A percentile compares a stretch with the other conserved stretches of the same genome.
Evolutionary conservation across 257 asterid genomes (phyloP).

Genomic region (Nicotiana benthamiana): DNA sequence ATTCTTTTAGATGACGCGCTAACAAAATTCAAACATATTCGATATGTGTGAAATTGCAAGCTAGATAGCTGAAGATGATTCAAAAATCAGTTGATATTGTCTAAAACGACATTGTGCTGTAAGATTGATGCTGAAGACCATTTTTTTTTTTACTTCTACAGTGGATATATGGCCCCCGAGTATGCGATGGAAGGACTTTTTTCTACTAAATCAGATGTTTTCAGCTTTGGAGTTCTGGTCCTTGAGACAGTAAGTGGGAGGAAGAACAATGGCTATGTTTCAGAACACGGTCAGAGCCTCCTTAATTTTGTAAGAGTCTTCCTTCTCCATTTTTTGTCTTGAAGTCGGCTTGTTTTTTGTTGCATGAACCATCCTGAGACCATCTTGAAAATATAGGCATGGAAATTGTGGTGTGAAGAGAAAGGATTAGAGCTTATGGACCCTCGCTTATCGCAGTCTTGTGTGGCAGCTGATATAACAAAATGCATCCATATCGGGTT

Average conservation of each 20-base stretch:
- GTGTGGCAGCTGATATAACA: background rate
- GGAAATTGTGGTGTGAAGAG: background rate
- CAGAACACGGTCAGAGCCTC: background rate
- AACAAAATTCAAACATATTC: background rate
- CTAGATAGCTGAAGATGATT: background rate
- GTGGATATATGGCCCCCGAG: slow-evolving; percentile 7
- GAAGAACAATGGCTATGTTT: background rate
- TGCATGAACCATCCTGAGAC: background rate
- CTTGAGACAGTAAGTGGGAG: background rate
- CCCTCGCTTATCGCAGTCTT: background rate
- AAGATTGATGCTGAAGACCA: background rate
- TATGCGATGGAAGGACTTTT: slow-evolving; percentile 8
- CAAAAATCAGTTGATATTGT: background rate
- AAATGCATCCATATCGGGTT: slow-evolving; percentile 6
- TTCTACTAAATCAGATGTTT: slow-evolving; percentile 5
- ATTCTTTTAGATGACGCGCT: background rate
- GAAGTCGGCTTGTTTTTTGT: too few species aligned
- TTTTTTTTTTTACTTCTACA: background rate
- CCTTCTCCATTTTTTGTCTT: background rate
- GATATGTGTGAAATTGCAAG: background rate
- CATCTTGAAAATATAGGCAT: background rate
- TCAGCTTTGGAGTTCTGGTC: background rate
- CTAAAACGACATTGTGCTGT: background rate
- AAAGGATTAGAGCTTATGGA: background rate
- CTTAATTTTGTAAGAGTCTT: background rate